Evolutionary conservation across 129 eudicot species (phyloP).

Genomic region (Pulicaria dysenterica): DNA sequence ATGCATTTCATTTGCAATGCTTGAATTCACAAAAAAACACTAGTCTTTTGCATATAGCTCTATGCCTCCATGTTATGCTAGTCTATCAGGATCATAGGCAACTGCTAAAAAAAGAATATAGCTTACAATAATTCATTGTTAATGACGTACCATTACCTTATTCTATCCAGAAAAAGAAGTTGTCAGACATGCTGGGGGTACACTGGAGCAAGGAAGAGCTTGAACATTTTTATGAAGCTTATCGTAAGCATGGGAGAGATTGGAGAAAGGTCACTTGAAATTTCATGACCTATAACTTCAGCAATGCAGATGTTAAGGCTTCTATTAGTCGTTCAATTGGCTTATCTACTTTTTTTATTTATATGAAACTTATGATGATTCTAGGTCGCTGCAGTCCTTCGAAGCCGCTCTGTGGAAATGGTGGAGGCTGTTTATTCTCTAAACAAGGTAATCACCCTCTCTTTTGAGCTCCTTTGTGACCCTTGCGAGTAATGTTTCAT

Average conservation of each 20-base stretch:
- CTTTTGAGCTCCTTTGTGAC: slow-evolving; percentile 17
- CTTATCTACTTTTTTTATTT: not conserved
- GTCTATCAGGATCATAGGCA: slow-evolving; percentile 17
- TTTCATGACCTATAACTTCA: slow-evolving; percentile 14
- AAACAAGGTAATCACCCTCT: slow-evolving; percentile 66
- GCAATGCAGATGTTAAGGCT: slow-evolving; percentile 15
- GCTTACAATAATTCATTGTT: slow-evolving; percentile 1
- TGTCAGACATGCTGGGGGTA: slow-evolving; percentile 81
- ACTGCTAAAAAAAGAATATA: slow-evolving; percentile 26
- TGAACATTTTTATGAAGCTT: slow-evolving; percentile 80
- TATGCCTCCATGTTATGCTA: slow-evolving; percentile 8
- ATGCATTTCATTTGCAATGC: not conserved
- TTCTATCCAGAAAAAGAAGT: slow-evolving; percentile 77
- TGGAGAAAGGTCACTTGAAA: slow-evolving; percentile 80
- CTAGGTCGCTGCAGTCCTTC: slow-evolving; percentile 76
- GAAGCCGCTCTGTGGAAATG: slow-evolving; percentile 80
- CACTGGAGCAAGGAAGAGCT: slow-evolving; percentile 91
- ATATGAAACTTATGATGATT: slow-evolving; percentile 18
- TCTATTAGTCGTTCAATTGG: slow-evolving; percentile 21
- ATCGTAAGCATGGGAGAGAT: slow-evolving; percentile 88
- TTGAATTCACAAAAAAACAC: not conserved
- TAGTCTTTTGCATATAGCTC: slow-evolving; percentile 14
- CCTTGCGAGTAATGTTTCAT: not conserved
- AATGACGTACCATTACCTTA: slow-evolving; percentile 21
- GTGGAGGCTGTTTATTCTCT: slow-evolving; percentile 94